Conservation (phyloP, 106 monocot genomes). For the Dendrobium nobile region DNA sequence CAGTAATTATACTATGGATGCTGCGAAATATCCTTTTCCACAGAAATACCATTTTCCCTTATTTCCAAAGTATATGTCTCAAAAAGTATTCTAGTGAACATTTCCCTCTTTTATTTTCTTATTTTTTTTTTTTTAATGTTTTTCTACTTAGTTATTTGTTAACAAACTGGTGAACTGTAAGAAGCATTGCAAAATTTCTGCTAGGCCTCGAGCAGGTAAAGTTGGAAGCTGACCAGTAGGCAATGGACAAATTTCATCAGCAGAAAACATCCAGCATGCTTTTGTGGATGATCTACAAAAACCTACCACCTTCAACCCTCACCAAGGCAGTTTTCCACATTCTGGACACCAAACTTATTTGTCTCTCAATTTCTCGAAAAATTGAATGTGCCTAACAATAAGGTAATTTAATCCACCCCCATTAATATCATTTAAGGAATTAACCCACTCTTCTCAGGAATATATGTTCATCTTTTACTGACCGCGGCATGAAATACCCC, state of each 20-base stretch:
- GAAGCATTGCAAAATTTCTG: neutral
- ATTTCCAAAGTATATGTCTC: too few relatives aligned
- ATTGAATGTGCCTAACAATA: slow-evolving; percentile 57
- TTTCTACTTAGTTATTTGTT: neutral
- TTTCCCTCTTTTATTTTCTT: neutral
- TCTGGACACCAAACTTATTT: slow-evolving; percentile 1
- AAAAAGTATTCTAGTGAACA: neutral
- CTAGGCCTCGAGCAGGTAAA: slow-evolving; percentile 5
- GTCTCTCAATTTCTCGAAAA: slow-evolving; percentile 12
- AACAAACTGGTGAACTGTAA: neutral
- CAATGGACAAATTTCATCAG: slow-evolving; percentile 17
- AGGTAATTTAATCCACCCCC: slow-evolving; percentile 17
- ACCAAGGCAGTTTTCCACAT: slow-evolving; percentile 9
- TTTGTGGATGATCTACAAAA: slow-evolving; percentile 5
- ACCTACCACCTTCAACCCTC: neutral
- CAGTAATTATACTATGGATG: neutral
- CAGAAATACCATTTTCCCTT: neutral
- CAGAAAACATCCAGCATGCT: slow-evolving; percentile 5
- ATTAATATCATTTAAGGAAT: neutral
- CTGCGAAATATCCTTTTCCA: neutral
- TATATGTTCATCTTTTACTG: neutral
- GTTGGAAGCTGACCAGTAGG: slow-evolving; percentile 2
- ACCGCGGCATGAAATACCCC: neutral
- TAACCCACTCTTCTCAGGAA: neutral
- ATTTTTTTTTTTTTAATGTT: neutral